A percentile compares a stretch with the other conserved stretches of the same genome.
These are phyloP conservation scores for Ephemerocybe angulata DNA, from an alignment of 768 basidiomycete genomes.

Conservation along the genomic window DNA sequence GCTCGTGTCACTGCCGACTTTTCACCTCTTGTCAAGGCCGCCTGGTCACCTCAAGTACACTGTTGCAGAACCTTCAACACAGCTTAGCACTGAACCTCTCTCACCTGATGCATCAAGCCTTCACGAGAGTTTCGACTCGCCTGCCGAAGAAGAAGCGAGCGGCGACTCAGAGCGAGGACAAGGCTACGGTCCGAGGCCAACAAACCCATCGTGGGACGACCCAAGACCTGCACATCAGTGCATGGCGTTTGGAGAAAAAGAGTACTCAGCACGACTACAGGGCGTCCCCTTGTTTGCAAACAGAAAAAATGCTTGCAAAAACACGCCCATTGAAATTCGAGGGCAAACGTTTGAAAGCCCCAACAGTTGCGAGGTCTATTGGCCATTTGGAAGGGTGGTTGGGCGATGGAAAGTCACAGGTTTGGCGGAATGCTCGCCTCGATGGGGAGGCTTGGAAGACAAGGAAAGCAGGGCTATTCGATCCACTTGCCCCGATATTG, in stretches of 20 bases:
- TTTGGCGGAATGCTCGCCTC: conserved; percentile 24
- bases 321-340: conserved; percentile 25
- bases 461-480: conserved; percentile 19
- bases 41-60: conserved; percentile 3
- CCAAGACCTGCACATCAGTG: conserved; percentile 22
- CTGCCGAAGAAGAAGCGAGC: too few species aligned
- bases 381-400: conserved; percentile 27
- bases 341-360: conserved; percentile 21
- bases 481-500: background rate
- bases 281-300: conserved; percentile 25
- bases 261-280: conserved; percentile 28
- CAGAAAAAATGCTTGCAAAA: conserved; percentile 23
- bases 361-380: conserved; percentile 26
- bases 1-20: conserved; percentile 24
- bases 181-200: too few species aligned
- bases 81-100: too few species aligned
- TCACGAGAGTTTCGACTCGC: too few species aligned
- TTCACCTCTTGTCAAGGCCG: conserved; percentile 12
- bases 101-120: too few species aligned
- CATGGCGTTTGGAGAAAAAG: conserved; percentile 23
- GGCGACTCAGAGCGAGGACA: too few species aligned
- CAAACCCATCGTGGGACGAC: conserved; percentile 27
- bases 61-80: background rate
- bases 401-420: conserved; percentile 29
- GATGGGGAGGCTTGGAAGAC: conserved; percentile 28